These are phyloP conservation scores for Fusarium gaditjirri DNA, from an alignment of 2,329 filamentous ascomycete genomes.

Conservation along the genomic window DNA sequence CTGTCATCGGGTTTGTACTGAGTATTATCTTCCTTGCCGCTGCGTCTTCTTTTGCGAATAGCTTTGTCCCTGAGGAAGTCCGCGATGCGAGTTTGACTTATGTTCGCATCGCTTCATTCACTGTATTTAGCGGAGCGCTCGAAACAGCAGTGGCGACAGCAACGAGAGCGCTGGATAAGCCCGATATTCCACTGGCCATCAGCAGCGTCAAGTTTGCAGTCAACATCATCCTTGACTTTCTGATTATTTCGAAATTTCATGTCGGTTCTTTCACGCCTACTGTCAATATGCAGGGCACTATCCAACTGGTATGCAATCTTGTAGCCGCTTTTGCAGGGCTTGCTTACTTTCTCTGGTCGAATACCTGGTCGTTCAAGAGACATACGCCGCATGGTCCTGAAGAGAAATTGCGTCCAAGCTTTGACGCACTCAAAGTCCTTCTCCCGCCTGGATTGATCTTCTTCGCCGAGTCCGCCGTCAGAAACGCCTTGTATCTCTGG, in stretches of 20 bases:
- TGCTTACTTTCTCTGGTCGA: slow-evolving; percentile 66
- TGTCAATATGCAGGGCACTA: slow-evolving; percentile 71
- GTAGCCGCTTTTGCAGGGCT: slow-evolving; percentile 65
- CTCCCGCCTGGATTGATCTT: slow-evolving; percentile 67
- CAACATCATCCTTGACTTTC: slow-evolving; percentile 74
- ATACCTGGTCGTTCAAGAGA: slow-evolving; percentile 38
- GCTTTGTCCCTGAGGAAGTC: slow-evolving; percentile 71
- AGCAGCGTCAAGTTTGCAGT: slow-evolving; percentile 70
- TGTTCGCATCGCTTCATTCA: slow-evolving; percentile 72
- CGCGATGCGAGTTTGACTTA: slow-evolving; percentile 69
- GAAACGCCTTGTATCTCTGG: slow-evolving; percentile 79
- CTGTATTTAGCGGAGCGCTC: slow-evolving; percentile 68
- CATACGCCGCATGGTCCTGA: background rate
- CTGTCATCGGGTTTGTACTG: slow-evolving; percentile 66
- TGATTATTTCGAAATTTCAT: slow-evolving; percentile 74
- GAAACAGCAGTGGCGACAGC: slow-evolving; percentile 70
- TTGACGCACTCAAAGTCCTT: slow-evolving; percentile 61
- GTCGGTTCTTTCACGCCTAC: slow-evolving; percentile 64
- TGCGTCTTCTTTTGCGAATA: slow-evolving; percentile 64
- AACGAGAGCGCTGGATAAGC: slow-evolving; percentile 73
- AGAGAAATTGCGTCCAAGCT: slow-evolving; percentile 47
- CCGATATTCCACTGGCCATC: slow-evolving; percentile 75
- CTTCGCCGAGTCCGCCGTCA: slow-evolving; percentile 71
- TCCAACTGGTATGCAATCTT: slow-evolving; percentile 70
- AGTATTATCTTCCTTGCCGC: slow-evolving; percentile 67